phyloP scores from a whole-genome alignment of 352 stramenopile species.

The Phytophthora sp. region DNA sequence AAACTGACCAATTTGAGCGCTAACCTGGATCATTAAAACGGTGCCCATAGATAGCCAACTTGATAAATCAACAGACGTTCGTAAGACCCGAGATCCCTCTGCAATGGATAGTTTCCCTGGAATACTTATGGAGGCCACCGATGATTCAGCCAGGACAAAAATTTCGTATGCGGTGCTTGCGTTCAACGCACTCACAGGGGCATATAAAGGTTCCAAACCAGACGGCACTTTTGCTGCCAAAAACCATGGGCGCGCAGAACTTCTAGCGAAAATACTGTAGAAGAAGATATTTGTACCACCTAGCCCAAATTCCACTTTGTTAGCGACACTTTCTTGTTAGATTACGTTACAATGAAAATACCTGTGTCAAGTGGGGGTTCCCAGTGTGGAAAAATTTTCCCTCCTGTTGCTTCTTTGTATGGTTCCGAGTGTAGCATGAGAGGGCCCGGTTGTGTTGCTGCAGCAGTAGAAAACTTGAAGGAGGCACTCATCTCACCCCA shows the following conservation, averaged over 20 bases:
- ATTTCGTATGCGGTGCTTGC: slow-evolving; percentile 55
- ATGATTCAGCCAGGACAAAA: slow-evolving; percentile 55
- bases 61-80: slow-evolving; percentile 47
- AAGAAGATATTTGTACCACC: slow-evolving; percentile 40
- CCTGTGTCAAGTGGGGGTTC: slow-evolving; percentile 54
- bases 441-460: slow-evolving; percentile 42
- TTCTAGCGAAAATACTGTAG: slow-evolving; percentile 48
- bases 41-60: slow-evolving; percentile 33
- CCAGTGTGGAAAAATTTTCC: slow-evolving; percentile 61
- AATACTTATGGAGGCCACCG: slow-evolving; percentile 11
- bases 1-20: not conserved
- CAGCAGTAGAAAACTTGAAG: slow-evolving; percentile 40
- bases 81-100: slow-evolving; percentile 31
- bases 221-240: slow-evolving; percentile 18
- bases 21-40: slow-evolving; percentile 43
- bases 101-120: slow-evolving; percentile 46
- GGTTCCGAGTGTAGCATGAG: slow-evolving; percentile 20
- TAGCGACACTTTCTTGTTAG: not conserved
- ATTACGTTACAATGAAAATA: not conserved
- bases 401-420: slow-evolving; percentile 43
- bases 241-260: slow-evolving; percentile 31
- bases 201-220: slow-evolving; percentile 7
- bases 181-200: slow-evolving; percentile 33
- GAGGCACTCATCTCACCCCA: slow-evolving; percentile 49
- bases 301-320: slow-evolving; percentile 4